These are phyloP conservation scores for Trametopsis cervina DNA, from an alignment of 768 basidiomycete genomes.

Conservation along the genomic window DNA sequence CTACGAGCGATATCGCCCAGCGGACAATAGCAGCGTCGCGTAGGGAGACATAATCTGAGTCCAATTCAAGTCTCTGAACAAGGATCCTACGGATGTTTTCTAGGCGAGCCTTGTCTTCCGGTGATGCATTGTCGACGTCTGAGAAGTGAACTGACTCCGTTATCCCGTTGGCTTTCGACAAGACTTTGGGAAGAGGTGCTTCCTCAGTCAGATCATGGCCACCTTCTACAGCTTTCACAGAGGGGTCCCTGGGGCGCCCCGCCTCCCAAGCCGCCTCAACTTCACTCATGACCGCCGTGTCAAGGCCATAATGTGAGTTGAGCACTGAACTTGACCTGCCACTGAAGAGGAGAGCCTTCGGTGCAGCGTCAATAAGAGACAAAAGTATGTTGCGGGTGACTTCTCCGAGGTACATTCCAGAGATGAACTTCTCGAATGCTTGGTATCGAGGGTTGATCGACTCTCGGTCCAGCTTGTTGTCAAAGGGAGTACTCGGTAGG, in stretches of 20 bases:
- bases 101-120: conserved; percentile 29
- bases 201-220: conserved; percentile 6
- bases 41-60: conserved; percentile 41
- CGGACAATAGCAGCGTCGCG: conserved; percentile 61
- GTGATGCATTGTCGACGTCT: conserved; percentile 17
- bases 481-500: conserved; percentile 83
- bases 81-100: conserved; percentile 55
- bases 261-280: conserved; percentile 68
- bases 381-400: conserved; percentile 81
- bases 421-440: conserved; percentile 97
- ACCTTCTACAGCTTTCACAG: conserved; percentile 14
- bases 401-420: conserved; percentile 99
- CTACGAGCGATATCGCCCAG: conserved; percentile 74
- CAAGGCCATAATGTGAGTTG: conserved; percentile 91
- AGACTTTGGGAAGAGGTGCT: not conserved
- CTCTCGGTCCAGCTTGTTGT: conserved; percentile 87
- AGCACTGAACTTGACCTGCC: conserved; percentile 67
- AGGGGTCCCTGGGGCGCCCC: conserved; percentile 13
- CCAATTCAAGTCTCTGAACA: conserved; percentile 53
- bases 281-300: conserved; percentile 87
- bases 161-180: conserved; percentile 6
- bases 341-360: conserved; percentile 66
- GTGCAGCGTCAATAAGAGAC: conserved; percentile 71
- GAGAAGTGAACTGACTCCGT: conserved; percentile 17
- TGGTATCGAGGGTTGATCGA: conserved; percentile 92